Evolutionary conservation across 192 early-diverging fungal genomes (phyloP).

Genomic region (Gryganskiella cystojenkinii): DNA sequence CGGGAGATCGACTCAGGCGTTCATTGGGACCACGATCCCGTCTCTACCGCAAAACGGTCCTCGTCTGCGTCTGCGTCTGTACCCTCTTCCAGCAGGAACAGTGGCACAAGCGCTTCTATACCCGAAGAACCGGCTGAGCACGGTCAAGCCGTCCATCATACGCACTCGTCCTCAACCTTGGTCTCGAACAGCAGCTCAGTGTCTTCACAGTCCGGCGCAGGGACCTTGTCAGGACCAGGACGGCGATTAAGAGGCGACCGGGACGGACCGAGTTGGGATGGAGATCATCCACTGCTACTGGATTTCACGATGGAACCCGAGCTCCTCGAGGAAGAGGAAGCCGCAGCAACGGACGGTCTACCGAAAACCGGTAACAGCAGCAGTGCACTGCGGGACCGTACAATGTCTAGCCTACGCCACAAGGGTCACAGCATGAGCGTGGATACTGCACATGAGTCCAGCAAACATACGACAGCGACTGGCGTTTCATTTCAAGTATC

Average conservation of each 20-base stretch:
- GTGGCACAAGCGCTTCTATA: background rate
- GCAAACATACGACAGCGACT: background rate
- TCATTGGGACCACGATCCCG: slow-evolving; percentile 6
- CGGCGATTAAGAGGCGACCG: background rate
- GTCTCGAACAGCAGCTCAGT: slow-evolving; percentile 11
- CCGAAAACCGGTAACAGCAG: background rate
- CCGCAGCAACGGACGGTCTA: background rate
- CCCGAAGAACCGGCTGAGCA: slow-evolving; percentile 1
- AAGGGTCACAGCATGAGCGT: slow-evolving; percentile 41
- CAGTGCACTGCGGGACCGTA: background rate
- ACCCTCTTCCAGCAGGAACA: background rate
- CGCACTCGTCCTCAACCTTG: slow-evolving; percentile 20
- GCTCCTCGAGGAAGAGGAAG: background rate
- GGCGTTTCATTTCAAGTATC: background rate
- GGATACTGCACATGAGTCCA: slow-evolving; percentile 3
- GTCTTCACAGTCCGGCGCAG: background rate
- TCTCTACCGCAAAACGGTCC: background rate
- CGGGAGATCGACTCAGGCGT: slow-evolving; percentile 20
- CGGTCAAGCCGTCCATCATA: background rate
- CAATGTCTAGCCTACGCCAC: background rate
- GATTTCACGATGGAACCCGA: slow-evolving; percentile 34
- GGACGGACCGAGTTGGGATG: slow-evolving; percentile 22
- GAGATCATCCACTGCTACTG: slow-evolving; percentile 29
- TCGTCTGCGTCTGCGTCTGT: background rate
- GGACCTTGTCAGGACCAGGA: background rate